A percentile compares a stretch with the other conserved stretches of the same genome.
Evolutionary conservation across 108 stramenopile species (phyloP).

Genomic region (Skeletonema menzelii): DNA sequence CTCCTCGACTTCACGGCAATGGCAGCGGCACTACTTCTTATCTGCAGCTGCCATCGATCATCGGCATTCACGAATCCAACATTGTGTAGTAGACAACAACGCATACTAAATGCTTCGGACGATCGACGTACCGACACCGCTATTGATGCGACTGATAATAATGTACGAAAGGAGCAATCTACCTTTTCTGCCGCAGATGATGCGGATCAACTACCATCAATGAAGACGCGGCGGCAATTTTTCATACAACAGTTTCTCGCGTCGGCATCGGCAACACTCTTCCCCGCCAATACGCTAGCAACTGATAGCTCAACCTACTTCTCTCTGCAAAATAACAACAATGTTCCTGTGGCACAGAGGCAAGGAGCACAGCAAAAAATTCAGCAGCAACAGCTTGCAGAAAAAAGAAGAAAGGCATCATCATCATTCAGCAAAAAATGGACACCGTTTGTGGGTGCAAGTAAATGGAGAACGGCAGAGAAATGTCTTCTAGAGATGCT

Average conservation of each 20-base stretch:
- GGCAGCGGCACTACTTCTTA: neutral
- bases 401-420: constrained; percentile 15
- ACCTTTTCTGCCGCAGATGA: neutral
- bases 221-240: neutral
- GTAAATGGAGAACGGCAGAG: constrained; percentile 47
- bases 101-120: neutral
- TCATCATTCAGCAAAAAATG: constrained; percentile 21
- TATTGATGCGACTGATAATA: too few relatives aligned
- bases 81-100: neutral
- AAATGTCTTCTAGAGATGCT: constrained; percentile 64
- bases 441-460: constrained; percentile 36
- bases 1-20: neutral
- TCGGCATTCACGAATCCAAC: neutral
- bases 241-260: neutral
- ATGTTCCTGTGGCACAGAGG: constrained; percentile 34
- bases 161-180: too few relatives aligned
- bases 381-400: constrained; percentile 22
- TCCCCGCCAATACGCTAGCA: neutral
- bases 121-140: neutral
- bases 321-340: constrained; percentile 44
- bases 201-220: neutral
- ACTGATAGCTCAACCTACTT: constrained; percentile 23
- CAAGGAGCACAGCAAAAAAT: constrained; percentile 17
- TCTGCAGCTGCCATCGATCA: neutral
- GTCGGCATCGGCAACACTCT: neutral